Evolutionary conservation across 2,329 filamentous ascomycete species (phyloP), one percentile per base, ranked within the genome.

Genomic region (Akanthomyces uredinophilus): DNA sequence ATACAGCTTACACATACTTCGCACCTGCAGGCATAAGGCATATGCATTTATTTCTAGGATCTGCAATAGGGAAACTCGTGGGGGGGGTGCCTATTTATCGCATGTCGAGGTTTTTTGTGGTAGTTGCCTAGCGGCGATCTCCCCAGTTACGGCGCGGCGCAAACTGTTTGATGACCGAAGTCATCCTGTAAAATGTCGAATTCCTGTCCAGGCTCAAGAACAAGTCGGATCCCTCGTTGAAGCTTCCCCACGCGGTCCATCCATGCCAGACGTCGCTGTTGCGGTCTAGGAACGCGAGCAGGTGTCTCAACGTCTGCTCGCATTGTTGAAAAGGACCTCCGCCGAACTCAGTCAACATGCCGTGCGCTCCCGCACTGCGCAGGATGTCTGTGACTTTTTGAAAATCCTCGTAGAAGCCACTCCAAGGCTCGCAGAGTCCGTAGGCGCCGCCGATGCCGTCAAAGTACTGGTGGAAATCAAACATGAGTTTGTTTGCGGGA

Each of bases 381-480:
- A 54, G 35, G 10, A 41, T 41, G 4, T 27, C 20, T 1, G 51
- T 54, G 13, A 54, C 35, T 14, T 43, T 11, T 11, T 41, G 35
- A 11, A 54, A 54, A 16, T 41, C 8, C 37, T 27, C 35, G 14
- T 22, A 14, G 16, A 27, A 54, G n/a, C 51, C 51, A 16, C 51
- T 54, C 51, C 51, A 54, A 2, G 51, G 51, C 35, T 54, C 51
- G 32, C 51, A 54, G 13, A 54, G 11, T 14, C 35, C 51, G 16
- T 54, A 54, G 10, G 51, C 51, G 24, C 51, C 51, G 35, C 51
- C 32, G 18, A 54, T 35, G 2, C 51, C 51, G 22, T 54, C 51
- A 54, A 54, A 54, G 18, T 54, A 54, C 35, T 54, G 51, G 32
- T 54, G 51, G 16, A 54, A 54, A 22, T 54, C 51, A 13, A 43